Conservation (phyloP, 1,284 basidiomycete genomes). For the Moniliophthora roreri region DNA sequence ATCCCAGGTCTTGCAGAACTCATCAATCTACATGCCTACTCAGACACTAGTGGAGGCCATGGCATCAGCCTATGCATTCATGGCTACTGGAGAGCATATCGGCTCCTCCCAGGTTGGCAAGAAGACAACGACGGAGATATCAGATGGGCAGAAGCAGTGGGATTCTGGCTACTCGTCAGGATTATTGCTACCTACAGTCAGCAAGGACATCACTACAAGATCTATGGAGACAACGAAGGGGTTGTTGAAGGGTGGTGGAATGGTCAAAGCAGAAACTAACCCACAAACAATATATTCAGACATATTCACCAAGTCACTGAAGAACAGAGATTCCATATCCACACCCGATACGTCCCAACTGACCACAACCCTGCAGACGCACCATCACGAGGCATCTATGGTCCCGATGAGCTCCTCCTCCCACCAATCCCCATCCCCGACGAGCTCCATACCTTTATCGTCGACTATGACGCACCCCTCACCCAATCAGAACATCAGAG, state of each 20-base stretch:
- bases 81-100: conserved; percentile 34
- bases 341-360: no score
- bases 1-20: conserved; percentile 29
- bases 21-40: conserved; percentile 32
- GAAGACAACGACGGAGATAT: conserved; percentile 26
- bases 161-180: conserved; percentile 34
- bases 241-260: conserved; percentile 40
- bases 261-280: conserved; percentile 31
- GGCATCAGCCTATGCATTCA: conserved; percentile 38
- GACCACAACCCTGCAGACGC: no score
- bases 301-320: no score
- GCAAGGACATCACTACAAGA: conserved; percentile 18
- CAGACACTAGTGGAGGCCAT: conserved; percentile 41
- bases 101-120: conserved; percentile 33
- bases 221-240: conserved; percentile 37
- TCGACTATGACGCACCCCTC: no score
- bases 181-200: conserved; percentile 13
- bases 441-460: no score
- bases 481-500: no score
- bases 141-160: conserved; percentile 34
- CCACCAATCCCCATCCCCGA: no score
- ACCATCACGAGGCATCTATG: no score
- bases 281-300: no score
- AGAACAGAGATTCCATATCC: no score
- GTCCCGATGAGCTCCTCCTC: no score